Percentiles rank a stretch among this genome's conserved stretches.
Conservation (phyloP, 768 basidiomycete species). For the Tricholoma furcatifolium region DNA sequence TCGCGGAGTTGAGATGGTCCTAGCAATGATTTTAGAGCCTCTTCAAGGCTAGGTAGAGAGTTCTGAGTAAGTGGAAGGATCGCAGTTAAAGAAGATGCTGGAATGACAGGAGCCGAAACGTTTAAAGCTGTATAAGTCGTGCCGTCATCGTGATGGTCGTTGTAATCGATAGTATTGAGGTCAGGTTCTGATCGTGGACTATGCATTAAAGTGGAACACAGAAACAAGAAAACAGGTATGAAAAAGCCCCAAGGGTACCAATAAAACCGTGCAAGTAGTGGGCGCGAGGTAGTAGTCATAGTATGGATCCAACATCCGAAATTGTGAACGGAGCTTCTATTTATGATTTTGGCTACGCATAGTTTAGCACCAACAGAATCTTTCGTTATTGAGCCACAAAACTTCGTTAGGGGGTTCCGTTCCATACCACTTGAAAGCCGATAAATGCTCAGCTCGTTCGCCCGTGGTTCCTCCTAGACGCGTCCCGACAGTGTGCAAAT, state of each 20-base stretch:
- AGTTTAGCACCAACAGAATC: slow-evolving; percentile 40
- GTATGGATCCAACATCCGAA: neutral
- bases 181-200: neutral
- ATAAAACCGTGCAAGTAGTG: neutral
- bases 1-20: slow-evolving; percentile 36
- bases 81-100: slow-evolving; percentile 39
- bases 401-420: slow-evolving; percentile 28
- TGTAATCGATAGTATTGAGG: slow-evolving; percentile 1
- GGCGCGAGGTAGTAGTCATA: neutral
- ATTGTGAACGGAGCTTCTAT: neutral
- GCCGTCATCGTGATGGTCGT: slow-evolving; percentile 8
- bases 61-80: slow-evolving; percentile 44
- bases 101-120: slow-evolving; percentile 8
- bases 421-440: slow-evolving; percentile 52
- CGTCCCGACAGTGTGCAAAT: slow-evolving; percentile 27
- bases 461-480: slow-evolving; percentile 29
- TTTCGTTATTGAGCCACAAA: slow-evolving; percentile 50
- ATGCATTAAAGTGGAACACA: neutral
- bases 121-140: slow-evolving; percentile 6
- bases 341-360: no score
- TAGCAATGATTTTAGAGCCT: slow-evolving; percentile 39
- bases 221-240: slow-evolving; percentile 9
- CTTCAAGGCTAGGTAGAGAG: slow-evolving; percentile 32
- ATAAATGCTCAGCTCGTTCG: slow-evolving; percentile 37
- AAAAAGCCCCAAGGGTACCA: slow-evolving; percentile 7